phyloP scores from a whole-genome alignment of 2,329 filamentous ascomycete species.

The Sarocladiaceae sp. region DNA sequence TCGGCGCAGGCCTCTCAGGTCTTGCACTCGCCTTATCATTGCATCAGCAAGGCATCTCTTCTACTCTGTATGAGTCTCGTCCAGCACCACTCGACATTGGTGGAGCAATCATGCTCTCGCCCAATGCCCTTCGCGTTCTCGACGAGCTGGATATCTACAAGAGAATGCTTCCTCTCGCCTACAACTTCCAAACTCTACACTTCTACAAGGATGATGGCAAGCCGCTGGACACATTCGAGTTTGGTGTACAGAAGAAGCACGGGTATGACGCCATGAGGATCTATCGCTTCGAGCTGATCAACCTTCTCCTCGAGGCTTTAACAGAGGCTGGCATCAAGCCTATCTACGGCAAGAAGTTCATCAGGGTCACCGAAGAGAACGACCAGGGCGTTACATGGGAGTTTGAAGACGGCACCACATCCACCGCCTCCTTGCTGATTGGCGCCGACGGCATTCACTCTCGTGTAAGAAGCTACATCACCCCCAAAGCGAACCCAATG shows the following conservation, averaged over 20 bases:
- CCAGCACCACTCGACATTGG: conserved; percentile 40
- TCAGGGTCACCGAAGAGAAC: conserved; percentile 34
- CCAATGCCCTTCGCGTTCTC: conserved; percentile 52
- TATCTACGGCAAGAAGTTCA: conserved; percentile 44
- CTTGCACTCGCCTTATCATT: conserved; percentile 52
- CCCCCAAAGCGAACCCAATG: conserved; percentile 41
- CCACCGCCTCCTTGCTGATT: conserved; percentile 40
- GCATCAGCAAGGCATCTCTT: conserved; percentile 43
- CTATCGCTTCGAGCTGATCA: conserved; percentile 47
- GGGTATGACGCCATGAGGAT: conserved; percentile 51
- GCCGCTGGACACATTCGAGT: conserved; percentile 37
- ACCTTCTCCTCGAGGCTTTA: conserved; percentile 39
- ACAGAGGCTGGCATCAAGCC: conserved; percentile 35
- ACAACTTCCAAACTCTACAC: conserved; percentile 46
- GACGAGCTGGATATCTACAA: conserved; percentile 45
- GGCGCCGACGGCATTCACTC: conserved; percentile 60
- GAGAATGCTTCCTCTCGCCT: conserved; percentile 38
- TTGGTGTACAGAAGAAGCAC: conserved; percentile 42
- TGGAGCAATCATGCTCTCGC: conserved; percentile 55
- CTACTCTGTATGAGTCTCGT: conserved; percentile 48
- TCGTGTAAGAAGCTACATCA: conserved; percentile 45
- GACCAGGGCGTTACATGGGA: conserved; percentile 37
- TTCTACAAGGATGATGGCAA: conserved; percentile 34
- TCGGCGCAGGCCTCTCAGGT: conserved; percentile 38
- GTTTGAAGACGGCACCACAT: conserved; percentile 41